A percentile compares a stretch with the other conserved stretches of the same genome.
Evolutionary conservation across 495 filamentous ascomycete genomes (phyloP).

Genomic region (Xylaria longipes): DNA sequence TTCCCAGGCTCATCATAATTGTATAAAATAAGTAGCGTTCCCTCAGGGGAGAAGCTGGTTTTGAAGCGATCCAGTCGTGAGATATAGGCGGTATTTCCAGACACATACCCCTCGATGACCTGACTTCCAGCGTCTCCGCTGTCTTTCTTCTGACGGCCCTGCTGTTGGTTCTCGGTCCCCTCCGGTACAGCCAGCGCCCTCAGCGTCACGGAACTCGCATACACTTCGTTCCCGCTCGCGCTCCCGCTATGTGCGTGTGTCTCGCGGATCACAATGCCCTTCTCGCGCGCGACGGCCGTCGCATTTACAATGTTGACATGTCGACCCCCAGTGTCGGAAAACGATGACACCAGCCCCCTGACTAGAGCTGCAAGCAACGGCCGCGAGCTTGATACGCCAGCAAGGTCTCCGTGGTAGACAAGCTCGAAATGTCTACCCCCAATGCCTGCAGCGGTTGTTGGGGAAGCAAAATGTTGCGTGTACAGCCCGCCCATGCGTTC

Average conservation of each 20-base stretch:
- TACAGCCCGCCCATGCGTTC: conserved; percentile 75
- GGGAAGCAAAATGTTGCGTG: conserved; percentile 68
- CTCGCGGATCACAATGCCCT: conserved; percentile 73
- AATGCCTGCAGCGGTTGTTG: conserved; percentile 27
- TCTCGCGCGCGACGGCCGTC: conserved; percentile 68
- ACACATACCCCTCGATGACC: conserved; percentile 70
- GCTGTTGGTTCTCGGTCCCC: background rate
- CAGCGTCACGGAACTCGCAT: conserved; percentile 68
- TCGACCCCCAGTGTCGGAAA: conserved; percentile 62
- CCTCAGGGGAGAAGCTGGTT: conserved; percentile 67
- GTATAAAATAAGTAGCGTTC: conserved; percentile 68
- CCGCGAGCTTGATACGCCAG: conserved; percentile 66
- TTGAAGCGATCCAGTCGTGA: conserved; percentile 68
- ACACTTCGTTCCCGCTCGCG: conserved; percentile 40
- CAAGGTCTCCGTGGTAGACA: conserved; percentile 70
- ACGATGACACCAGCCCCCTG: conserved; percentile 67
- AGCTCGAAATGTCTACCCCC: conserved; percentile 70
- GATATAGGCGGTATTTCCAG: conserved; percentile 64
- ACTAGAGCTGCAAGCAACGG: conserved; percentile 73
- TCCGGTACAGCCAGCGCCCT: conserved; percentile 29
- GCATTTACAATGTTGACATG: conserved; percentile 81
- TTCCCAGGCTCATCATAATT: conserved; percentile 77
- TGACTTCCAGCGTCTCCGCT: conserved; percentile 44
- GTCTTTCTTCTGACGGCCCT: background rate
- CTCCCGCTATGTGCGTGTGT: conserved; percentile 47